Evolutionary conservation across 352 stramenopile species (phyloP).

Genomic region (Pythium chondricola): DNA sequence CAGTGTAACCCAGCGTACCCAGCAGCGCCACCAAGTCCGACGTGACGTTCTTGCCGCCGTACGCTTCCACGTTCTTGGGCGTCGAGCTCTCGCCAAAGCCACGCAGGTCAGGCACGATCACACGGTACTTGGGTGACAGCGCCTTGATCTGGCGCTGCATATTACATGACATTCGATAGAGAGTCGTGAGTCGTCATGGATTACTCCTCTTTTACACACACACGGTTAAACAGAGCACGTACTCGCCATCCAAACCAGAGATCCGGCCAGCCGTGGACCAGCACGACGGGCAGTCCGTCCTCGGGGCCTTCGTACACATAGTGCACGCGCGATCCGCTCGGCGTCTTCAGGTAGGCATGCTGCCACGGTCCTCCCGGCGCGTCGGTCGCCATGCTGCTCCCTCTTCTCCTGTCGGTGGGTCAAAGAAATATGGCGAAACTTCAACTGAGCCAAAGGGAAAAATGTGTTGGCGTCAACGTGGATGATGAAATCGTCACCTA

Average conservation of each 20-base stretch:
- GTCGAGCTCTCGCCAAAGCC: slow-evolving; percentile 43
- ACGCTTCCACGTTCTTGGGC: slow-evolving; percentile 28
- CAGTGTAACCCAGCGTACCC: no score
- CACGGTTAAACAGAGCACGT: slow-evolving; percentile 58
- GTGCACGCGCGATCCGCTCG: slow-evolving; percentile 17
- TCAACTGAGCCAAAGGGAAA: no score
- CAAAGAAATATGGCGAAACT: no score
- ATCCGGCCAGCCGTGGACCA: slow-evolving; percentile 58
- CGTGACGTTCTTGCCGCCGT: slow-evolving; percentile 44
- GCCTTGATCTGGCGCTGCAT: slow-evolving; percentile 47
- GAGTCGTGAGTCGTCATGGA: no score
- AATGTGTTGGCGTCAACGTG: no score
- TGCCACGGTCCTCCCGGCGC: slow-evolving; percentile 11
- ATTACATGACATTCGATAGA: no score
- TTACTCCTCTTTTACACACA: no score
- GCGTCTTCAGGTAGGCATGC: slow-evolving; percentile 11
- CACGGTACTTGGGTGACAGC: slow-evolving; percentile 37
- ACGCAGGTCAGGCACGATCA: slow-evolving; percentile 51
- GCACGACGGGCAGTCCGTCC: slow-evolving; percentile 40
- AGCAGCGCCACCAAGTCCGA: slow-evolving; percentile 33
- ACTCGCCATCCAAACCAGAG: slow-evolving; percentile 58
- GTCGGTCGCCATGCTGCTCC: not conserved
- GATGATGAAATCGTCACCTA: no score
- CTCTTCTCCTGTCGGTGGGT: no score
- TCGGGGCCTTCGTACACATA: slow-evolving; percentile 35